A percentile compares a stretch with the other conserved stretches of the same genome.
Conservation (phyloP, 495 filamentous ascomycete genomes). For the Talaromyces ruber region DNA sequence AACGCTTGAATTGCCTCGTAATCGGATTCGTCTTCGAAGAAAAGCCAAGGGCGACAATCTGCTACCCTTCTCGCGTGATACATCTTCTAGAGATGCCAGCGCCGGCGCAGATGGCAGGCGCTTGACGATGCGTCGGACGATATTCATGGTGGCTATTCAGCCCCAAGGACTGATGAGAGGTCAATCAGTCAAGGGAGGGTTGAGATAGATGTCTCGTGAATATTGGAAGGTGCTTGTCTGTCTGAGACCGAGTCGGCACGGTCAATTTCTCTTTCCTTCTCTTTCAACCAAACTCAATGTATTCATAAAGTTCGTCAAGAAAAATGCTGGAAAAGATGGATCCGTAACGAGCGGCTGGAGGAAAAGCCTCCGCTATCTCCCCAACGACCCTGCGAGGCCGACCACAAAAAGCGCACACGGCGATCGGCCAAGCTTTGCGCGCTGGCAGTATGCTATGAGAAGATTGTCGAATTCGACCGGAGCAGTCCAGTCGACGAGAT, state of each 20-base stretch:
- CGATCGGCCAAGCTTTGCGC: neutral
- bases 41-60: slow-evolving; percentile 62
- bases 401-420: neutral
- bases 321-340: slow-evolving; percentile 7
- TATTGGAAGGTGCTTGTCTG: neutral
- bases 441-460: neutral
- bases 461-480: neutral
- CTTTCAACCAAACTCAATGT: neutral
- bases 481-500: slow-evolving; percentile 13
- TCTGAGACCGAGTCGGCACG: neutral
- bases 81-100: slow-evolving; percentile 52
- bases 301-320: neutral
- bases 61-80: slow-evolving; percentile 44
- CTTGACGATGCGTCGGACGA: slow-evolving; percentile 55
- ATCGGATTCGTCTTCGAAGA: slow-evolving; percentile 77
- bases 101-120: slow-evolving; percentile 53
- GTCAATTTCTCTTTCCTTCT: neutral
- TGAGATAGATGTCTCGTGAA: neutral
- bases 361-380: slow-evolving; percentile 35
- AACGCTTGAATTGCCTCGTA: slow-evolving; percentile 90
- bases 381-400: neutral
- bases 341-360: slow-evolving; percentile 40
- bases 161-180: neutral
- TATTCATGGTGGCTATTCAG: slow-evolving; percentile 35
- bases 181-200: neutral